Conservation (phyloP, 2,329 filamentous ascomycete genomes). For the Lasiodiplodia citricola region DNA sequence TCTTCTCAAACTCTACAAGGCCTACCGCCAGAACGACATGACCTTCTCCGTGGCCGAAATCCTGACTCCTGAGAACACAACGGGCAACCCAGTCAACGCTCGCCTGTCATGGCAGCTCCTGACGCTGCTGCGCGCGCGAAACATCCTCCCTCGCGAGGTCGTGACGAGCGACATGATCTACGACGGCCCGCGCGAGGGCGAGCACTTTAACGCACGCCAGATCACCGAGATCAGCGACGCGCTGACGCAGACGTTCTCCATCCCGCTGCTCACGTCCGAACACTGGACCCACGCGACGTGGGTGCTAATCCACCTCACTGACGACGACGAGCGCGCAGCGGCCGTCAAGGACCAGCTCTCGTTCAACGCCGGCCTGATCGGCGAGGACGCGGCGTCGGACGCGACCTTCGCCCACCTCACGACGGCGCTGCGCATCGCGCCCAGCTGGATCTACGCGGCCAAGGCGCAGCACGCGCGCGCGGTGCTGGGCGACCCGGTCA, state of each 20-base stretch:
- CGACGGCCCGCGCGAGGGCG: conserved; percentile 29
- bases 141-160: conserved; percentile 29
- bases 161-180: conserved; percentile 36
- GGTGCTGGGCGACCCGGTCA: conserved; percentile 69
- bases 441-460: conserved; percentile 83
- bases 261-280: conserved; percentile 41
- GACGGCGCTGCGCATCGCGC: conserved; percentile 59
- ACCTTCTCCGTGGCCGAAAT: conserved; percentile 67
- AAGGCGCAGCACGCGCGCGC: conserved; percentile 83
- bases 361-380: conserved; percentile 24
- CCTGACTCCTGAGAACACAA: conserved; percentile 76
- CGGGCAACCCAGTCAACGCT: conserved; percentile 74
- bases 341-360: conserved; percentile 20
- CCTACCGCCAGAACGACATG: conserved; percentile 50
- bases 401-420: conserved; percentile 19
- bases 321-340: conserved; percentile 61
- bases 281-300: conserved; percentile 65
- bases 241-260: conserved; percentile 57
- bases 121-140: conserved; percentile 52
- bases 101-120: conserved; percentile 86
- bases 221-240: conserved; percentile 53
- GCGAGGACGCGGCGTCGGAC: conserved; percentile 19
- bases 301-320: conserved; percentile 76
- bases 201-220: conserved; percentile 28
- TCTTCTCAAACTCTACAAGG: conserved; percentile 79